These are phyloP conservation scores for Pseudopyricularia javanii DNA, from an alignment of 2,329 filamentous ascomycete genomes.

Conservation along the genomic window DNA sequence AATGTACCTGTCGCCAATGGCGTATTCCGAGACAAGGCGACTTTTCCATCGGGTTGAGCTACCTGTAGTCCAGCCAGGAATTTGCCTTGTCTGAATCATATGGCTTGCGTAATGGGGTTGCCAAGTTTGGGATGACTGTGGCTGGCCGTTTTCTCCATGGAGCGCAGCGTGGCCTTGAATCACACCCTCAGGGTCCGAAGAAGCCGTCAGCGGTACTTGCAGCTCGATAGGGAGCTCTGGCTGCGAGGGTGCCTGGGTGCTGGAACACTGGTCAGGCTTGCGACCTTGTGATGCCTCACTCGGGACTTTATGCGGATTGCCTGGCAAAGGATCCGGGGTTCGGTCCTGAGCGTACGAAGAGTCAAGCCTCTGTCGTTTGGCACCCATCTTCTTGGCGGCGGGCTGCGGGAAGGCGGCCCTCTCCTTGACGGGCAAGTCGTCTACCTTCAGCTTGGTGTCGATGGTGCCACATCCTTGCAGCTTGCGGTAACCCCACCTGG, in stretches of 20 bases:
- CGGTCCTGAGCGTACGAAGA: neutral
- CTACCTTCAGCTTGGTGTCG: constrained; percentile 9
- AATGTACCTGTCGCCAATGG: neutral
- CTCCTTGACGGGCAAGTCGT: neutral
- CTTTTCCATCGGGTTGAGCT: neutral
- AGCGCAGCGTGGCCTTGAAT: too few species aligned
- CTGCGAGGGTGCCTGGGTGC: too few species aligned
- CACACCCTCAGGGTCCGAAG: too few species aligned
- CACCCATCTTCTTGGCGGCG: neutral
- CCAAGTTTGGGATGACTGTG: neutral
- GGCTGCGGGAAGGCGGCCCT: neutral
- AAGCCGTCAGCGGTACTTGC: too few species aligned
- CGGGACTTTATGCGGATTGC: too few species aligned
- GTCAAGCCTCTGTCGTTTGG: neutral
- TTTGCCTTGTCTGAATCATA: neutral
- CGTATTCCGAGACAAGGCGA: neutral
- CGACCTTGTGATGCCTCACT: too few species aligned
- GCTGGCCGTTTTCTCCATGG: too few species aligned
- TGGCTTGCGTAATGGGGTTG: neutral
- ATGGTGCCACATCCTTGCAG: constrained; percentile 54
- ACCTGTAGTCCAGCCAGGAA: neutral
- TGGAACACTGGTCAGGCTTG: too few species aligned
- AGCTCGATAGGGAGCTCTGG: too few species aligned
- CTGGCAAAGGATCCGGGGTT: neutral
- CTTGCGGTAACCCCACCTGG: constrained; percentile 76